A percentile compares a stretch with the other conserved stretches of the same genome.
These are phyloP conservation scores for Oryza nivara DNA, from an alignment of 176 grass and related monocot species.

Conservation along the genomic window DNA sequence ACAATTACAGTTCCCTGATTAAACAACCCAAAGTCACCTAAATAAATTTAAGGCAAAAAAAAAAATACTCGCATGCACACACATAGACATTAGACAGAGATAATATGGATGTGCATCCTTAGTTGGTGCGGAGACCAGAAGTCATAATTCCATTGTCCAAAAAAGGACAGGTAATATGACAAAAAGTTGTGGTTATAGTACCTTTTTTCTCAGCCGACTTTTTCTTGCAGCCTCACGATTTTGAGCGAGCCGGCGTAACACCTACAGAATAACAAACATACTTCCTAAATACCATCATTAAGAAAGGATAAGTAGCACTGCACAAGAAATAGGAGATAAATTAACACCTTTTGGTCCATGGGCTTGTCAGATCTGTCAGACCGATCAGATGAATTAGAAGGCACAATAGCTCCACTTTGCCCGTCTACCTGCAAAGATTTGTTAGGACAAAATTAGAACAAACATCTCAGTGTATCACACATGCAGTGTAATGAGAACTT, in stretches of 20 bases:
- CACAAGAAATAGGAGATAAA: slow-evolving; percentile 14
- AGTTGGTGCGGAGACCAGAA: too few relatives aligned
- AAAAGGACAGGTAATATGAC: not conserved
- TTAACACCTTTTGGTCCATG: slow-evolving; percentile 68
- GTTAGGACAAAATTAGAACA: slow-evolving; percentile 17
- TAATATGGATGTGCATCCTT: not conserved
- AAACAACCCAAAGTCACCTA: not conserved
- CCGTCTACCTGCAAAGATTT: slow-evolving; percentile 57
- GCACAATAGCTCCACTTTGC: slow-evolving; percentile 47
- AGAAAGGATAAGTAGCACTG: not conserved
- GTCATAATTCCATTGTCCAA: too few relatives aligned
- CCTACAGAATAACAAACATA: slow-evolving; percentile 48
- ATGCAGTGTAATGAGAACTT: slow-evolving; percentile 22
- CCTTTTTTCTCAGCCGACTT: slow-evolving; percentile 78
- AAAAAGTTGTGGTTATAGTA: not conserved
- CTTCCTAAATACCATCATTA: slow-evolving; percentile 20
- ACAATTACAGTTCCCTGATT: not conserved
- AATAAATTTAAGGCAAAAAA: not conserved
- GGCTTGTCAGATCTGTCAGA: slow-evolving; percentile 65
- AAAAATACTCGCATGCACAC: not conserved
- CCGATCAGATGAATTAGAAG: slow-evolving; percentile 73
- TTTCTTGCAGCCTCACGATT: slow-evolving; percentile 82
- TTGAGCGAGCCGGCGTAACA: slow-evolving; percentile 73
- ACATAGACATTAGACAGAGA: not conserved
- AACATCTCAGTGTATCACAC: not conserved